Percentiles rank a stretch among this genome's conserved stretches.
These are phyloP conservation scores for Megacollybia marginata DNA, from an alignment of 768 basidiomycete genomes.

Conservation along the genomic window DNA sequence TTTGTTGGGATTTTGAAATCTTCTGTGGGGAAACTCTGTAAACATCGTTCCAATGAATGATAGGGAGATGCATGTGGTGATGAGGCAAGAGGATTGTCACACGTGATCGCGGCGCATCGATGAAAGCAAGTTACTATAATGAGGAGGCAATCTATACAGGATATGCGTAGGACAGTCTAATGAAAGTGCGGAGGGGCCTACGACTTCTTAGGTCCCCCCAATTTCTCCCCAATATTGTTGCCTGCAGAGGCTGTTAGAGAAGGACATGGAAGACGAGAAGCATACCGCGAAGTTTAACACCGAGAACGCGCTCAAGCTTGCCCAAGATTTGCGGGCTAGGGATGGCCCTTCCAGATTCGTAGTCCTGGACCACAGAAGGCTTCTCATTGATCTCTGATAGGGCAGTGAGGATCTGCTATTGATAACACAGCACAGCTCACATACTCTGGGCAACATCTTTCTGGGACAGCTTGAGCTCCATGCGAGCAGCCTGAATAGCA, in stretches of 20 bases:
- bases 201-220: constrained; percentile 72
- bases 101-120: neutral
- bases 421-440: too few relatives aligned
- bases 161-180: too few relatives aligned
- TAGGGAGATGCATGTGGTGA: constrained; percentile 16
- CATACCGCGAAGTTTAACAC: constrained; percentile 85
- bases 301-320: constrained; percentile 82
- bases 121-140: too few relatives aligned
- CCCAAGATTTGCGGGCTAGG: constrained; percentile 81
- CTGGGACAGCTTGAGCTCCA: constrained; percentile 75
- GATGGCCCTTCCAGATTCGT: constrained; percentile 82
- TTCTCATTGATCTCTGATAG: constrained; percentile 68
- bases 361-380: constrained; percentile 80
- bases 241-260: constrained; percentile 34
- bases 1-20: constrained; percentile 41
- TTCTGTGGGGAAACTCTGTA: constrained; percentile 80
- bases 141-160: too few relatives aligned
- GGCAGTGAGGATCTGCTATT: too few relatives aligned
- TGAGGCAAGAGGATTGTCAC: neutral
- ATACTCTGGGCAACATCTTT: constrained; percentile 84
- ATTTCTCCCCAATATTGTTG: constrained; percentile 77
- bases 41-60: constrained; percentile 76
- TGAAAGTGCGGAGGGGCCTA: constrained; percentile 10
- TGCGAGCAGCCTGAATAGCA: constrained; percentile 76
- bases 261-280: constrained; percentile 3